phyloP scores from a whole-genome alignment of 331 rosid genomes.

The Cydonia oblonga region DNA sequence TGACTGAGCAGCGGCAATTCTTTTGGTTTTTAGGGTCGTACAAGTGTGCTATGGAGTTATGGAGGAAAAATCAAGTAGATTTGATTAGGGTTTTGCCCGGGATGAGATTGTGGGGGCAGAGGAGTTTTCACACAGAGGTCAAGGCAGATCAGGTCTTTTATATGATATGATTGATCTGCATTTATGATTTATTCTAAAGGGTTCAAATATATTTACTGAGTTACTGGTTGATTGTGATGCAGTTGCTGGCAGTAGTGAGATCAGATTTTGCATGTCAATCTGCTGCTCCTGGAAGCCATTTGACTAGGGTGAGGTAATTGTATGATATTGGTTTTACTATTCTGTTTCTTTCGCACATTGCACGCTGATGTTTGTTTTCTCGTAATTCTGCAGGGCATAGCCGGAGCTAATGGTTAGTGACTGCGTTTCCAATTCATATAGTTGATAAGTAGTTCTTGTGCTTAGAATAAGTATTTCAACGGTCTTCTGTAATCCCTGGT shows the following conservation, averaged over 20 bases:
- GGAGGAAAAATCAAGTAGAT: constrained; percentile 19
- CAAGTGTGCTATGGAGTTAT: constrained; percentile 14
- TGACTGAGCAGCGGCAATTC: background rate
- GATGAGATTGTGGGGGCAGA: background rate
- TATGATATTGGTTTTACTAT: background rate
- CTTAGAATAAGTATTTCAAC: background rate
- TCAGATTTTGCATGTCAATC: constrained; percentile 8
- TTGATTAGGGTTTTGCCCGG: constrained; percentile 12
- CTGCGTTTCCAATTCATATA: background rate
- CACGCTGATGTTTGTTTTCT: background rate
- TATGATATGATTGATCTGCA: background rate
- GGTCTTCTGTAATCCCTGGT: background rate
- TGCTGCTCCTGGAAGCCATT: background rate
- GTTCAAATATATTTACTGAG: background rate
- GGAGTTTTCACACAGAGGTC: constrained; percentile 3
- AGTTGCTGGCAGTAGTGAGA: constrained; percentile 18
- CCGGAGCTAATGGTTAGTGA: constrained; percentile 36
- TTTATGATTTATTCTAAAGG: background rate
- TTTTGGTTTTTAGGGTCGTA: constrained; percentile 12
- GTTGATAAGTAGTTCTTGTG: background rate
- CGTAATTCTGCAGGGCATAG: constrained; percentile 27
- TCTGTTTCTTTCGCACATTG: background rate
- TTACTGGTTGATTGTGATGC: constrained; percentile 6
- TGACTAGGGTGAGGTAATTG: constrained; percentile 28
- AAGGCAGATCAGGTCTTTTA: constrained; percentile 5